Evolutionary conservation across 352 stramenopile genomes (phyloP), one percentile per base, ranked within the genome.

Genomic region (Phytophthora pluvialis): DNA sequence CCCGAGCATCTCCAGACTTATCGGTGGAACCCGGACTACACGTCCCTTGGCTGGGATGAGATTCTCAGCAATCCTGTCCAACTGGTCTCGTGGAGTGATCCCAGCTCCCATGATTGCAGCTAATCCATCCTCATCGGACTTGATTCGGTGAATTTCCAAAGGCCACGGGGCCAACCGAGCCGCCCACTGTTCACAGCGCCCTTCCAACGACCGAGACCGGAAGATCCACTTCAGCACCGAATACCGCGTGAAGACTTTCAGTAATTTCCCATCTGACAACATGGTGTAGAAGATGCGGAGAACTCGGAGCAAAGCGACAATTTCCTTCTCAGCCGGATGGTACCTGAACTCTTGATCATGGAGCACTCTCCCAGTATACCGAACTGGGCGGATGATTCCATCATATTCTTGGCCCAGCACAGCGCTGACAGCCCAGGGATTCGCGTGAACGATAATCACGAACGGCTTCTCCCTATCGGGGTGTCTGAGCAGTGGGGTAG

Each of bases 281-380:
- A 64, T 50, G 0, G 45, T 38, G 4, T 64, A 35, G 56, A 46
- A 64, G 0, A 55, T 5, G 16, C 16, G 5, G 11, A 56, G 45
- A 28, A 57, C 35, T 8, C 56, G n/a, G 26, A 57, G 29, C 25
- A 64, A 12, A 7, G 25, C 45, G 1, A 57, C 42, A 3, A 57
- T 29, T 43, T 57, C 56, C 2, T 64, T 64, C 18, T 58, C 56
- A 9, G 56, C 56, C 3, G 38, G 45, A 25, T 57, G 56, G 10
- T 51, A 43, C 1, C 46, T 38, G 18, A 56, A 46, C 3, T 56
- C 46, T 5, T 60, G 52, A 44, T 51, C 52, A 28, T 60, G 52
- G 1, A 60, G 31, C 1, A 44, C 40, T 26, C 52, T 47, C 11
- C 28, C 40, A 15, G 52, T 51, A 12, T 16, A 60, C 2, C 40